phyloP scores from a whole-genome alignment of 331 rosid species.

The Quercus phellos region DNA sequence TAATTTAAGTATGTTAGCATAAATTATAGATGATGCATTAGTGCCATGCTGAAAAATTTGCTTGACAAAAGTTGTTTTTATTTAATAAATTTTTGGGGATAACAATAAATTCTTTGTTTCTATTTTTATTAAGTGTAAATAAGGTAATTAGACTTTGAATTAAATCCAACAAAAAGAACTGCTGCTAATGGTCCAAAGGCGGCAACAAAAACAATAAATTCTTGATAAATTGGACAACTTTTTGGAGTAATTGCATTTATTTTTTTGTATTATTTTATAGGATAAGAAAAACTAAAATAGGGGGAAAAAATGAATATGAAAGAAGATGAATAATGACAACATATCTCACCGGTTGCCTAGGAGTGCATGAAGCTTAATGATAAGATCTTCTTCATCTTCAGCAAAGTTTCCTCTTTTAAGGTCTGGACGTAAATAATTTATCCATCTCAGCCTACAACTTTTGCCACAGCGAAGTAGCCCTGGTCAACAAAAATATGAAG shows the following conservation, averaged over 20 bases:
- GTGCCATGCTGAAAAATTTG: no score
- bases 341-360: slow-evolving; percentile 59
- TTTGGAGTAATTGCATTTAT: not conserved
- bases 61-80: no score
- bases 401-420: slow-evolving; percentile 74
- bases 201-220: not conserved
- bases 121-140: no score
- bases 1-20: no score
- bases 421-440: slow-evolving; percentile 70
- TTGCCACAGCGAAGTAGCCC: slow-evolving; percentile 72
- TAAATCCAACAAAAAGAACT: no score
- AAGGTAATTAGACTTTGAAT: no score
- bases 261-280: no score
- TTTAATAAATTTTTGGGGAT: no score
- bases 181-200: no score
- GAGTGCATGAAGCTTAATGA: slow-evolving; percentile 75
- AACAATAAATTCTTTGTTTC: no score
- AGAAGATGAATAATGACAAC: not conserved
- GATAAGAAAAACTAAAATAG: not conserved
- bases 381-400: slow-evolving; percentile 88
- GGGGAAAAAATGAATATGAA: no score
- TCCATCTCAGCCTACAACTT: slow-evolving; percentile 81
- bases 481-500: slow-evolving; percentile 14
- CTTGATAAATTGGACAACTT: not conserved
- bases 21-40: no score